Conservation (phyloP, 257 asterid genomes). For the Ophiorrhiza pumila region DNA sequence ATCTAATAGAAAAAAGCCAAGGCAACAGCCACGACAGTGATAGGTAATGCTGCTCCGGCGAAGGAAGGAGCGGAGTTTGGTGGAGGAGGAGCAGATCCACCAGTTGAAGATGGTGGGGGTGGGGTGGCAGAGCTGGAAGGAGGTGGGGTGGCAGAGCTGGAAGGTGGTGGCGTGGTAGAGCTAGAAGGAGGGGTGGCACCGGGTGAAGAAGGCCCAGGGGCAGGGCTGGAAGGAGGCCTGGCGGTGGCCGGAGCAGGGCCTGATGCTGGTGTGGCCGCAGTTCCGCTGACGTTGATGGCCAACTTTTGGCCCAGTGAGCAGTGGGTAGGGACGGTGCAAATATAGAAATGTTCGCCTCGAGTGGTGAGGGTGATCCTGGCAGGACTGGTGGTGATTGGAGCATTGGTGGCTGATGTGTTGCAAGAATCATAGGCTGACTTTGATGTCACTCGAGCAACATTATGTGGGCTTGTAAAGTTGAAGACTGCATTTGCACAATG, state of each 20-base stretch:
- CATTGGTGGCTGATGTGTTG: conserved; percentile 32
- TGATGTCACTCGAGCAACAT: conserved; percentile 43
- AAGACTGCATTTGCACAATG: conserved; percentile 43
- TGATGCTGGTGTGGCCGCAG: conserved; percentile 17
- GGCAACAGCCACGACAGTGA: conserved; percentile 61
- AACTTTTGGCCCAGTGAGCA: conserved; percentile 58
- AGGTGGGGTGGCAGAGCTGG: conserved; percentile 27
- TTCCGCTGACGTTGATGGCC: conserved; percentile 59
- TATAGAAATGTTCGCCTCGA: conserved; percentile 61
- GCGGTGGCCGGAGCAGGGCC: not conserved
- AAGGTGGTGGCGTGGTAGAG: conserved; percentile 25
- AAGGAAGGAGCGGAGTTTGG: conserved; percentile 48
- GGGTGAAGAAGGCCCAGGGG: conserved; percentile 18
- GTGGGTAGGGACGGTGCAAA: conserved; percentile 56
- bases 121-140: conserved; percentile 30
- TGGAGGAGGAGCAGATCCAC: conserved; percentile 35
- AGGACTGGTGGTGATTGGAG: conserved; percentile 39
- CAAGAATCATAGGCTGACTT: conserved; percentile 52
- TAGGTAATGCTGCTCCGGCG: conserved; percentile 41
- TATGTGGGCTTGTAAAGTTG: conserved; percentile 58
- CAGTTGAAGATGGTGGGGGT: conserved; percentile 25
- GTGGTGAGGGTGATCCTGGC: conserved; percentile 53
- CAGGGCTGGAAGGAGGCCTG: conserved; percentile 5
- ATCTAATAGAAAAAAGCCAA: conserved; percentile 40
- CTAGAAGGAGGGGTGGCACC: conserved; percentile 23